Evolutionary conservation across 352 stramenopile genomes (phyloP).

Genomic region (Phytopythium aichiense): DNA sequence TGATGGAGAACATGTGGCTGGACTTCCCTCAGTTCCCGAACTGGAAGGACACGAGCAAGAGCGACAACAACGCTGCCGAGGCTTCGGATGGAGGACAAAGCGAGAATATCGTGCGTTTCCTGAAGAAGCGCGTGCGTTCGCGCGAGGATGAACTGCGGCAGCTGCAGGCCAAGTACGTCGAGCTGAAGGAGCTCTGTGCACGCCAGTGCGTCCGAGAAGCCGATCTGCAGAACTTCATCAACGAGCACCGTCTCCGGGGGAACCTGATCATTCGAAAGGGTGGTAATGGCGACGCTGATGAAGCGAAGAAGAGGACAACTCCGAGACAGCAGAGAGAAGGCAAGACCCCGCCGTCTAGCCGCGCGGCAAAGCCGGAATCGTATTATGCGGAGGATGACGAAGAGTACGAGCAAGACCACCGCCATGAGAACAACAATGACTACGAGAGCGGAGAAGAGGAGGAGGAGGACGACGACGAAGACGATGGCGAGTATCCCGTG

Average conservation of each 20-base stretch:
- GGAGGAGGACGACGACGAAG: slow-evolving; percentile 15
- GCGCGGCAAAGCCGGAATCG: slow-evolving; percentile 18
- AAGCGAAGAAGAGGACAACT: slow-evolving; percentile 11
- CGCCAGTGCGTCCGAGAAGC: slow-evolving; percentile 72
- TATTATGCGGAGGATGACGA: slow-evolving; percentile 9
- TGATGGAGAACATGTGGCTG: slow-evolving; percentile 47
- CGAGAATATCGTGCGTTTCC: slow-evolving; percentile 34
- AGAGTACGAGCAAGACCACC: slow-evolving; percentile 13
- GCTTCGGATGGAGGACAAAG: slow-evolving; percentile 7
- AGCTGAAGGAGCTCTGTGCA: slow-evolving; percentile 74
- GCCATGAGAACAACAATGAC: slow-evolving; percentile 24
- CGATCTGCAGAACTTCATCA: slow-evolving; percentile 79
- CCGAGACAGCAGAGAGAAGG: slow-evolving; percentile 13
- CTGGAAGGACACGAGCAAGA: slow-evolving; percentile 7
- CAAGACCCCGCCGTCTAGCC: slow-evolving; percentile 11
- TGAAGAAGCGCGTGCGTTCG: slow-evolving; percentile 55
- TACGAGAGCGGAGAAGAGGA: slow-evolving; percentile 19
- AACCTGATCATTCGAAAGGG: slow-evolving; percentile 56
- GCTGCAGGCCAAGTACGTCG: slow-evolving; percentile 62
- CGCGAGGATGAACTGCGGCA: slow-evolving; percentile 56
- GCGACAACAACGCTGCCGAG: slow-evolving; percentile 11
- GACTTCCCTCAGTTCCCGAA: slow-evolving; percentile 48
- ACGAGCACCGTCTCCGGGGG: slow-evolving; percentile 67
- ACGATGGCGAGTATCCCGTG: slow-evolving; percentile 25
- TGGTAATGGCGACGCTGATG: slow-evolving; percentile 10